Evolutionary conservation across 768 basidiomycete species (phyloP).

Genomic region (Melanogaster broomeanus): DNA sequence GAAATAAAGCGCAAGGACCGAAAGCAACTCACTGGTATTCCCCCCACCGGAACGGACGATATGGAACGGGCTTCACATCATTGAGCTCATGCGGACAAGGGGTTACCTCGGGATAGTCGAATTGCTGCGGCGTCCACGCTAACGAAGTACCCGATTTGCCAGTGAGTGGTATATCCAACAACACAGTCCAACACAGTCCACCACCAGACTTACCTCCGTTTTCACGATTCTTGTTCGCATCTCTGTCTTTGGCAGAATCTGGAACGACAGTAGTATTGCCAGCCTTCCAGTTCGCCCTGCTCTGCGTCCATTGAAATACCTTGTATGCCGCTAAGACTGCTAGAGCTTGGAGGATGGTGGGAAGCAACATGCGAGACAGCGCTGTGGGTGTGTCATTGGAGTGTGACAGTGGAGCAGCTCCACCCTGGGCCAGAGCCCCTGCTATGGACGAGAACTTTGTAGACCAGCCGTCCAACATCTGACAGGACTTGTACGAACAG

Average conservation of each 20-base stretch:
- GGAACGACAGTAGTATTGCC: background rate
- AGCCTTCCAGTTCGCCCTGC: background rate
- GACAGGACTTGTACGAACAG: background rate
- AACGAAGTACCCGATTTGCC: background rate
- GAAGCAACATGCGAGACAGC: conserved; percentile 13
- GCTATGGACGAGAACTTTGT: conserved; percentile 10
- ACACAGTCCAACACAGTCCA: too few relatives aligned
- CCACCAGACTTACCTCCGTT: conserved; percentile 19
- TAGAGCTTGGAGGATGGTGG: conserved; percentile 15
- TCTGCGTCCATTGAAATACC: conserved; percentile 16
- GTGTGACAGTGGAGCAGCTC: conserved; percentile 1
- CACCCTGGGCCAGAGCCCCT: background rate
- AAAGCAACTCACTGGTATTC: conserved; percentile 54
- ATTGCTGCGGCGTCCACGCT: conserved; percentile 58
- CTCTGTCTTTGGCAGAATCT: conserved; percentile 3
- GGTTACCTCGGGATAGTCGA: conserved; percentile 52
- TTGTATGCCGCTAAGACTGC: conserved; percentile 5
- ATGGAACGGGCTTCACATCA: conserved; percentile 56
- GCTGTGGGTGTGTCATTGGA: conserved; percentile 25
- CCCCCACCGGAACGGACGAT: conserved; percentile 65
- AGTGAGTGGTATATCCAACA: background rate
- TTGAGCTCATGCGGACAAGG: conserved; percentile 39
- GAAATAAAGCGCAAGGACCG: background rate
- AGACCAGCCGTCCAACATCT: conserved; percentile 5
- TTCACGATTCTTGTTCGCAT: conserved; percentile 21